Conservation (phyloP, 1,284 basidiomycete species). For the Agaricales sp. region DNA sequence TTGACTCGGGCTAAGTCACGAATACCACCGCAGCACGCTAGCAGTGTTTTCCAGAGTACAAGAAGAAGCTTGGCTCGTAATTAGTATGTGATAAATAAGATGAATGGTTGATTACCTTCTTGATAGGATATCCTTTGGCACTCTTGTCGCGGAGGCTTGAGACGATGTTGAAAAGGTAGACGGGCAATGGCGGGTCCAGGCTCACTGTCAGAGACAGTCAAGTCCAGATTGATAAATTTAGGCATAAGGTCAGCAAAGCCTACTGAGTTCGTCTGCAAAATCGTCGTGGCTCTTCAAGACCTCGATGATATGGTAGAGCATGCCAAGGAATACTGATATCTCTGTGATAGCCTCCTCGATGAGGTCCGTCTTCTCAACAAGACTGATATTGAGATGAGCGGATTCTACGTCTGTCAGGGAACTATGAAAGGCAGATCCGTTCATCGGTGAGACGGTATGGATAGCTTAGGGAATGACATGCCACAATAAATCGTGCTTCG, state of each 20-base stretch:
- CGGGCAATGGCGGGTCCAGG: conserved; percentile 87
- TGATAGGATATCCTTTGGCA: conserved; percentile 92
- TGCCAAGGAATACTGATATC: conserved; percentile 83
- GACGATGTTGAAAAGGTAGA: conserved; percentile 86
- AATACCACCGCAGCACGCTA: conserved; percentile 90
- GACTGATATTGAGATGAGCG: conserved; percentile 55
- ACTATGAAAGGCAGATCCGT: conserved; percentile 25
- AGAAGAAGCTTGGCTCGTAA: conserved; percentile 61
- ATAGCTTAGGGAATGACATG: conserved; percentile 19
- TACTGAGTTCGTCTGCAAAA: conserved; percentile 92
- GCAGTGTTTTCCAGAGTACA: conserved; percentile 92
- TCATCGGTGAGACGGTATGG: conserved; percentile 5
- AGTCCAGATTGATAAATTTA: conserved; percentile 10
- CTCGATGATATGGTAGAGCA: conserved; percentile 91
- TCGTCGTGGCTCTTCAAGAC: conserved; percentile 86
- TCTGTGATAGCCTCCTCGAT: conserved; percentile 86
- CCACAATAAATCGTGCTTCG: conserved; percentile 82
- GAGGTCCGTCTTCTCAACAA: conserved; percentile 64
- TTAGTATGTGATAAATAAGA: conserved; percentile 7
- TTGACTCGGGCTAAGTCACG: conserved; percentile 82
- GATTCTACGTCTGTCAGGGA: conserved; percentile 64
- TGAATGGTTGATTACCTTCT: conserved; percentile 54
- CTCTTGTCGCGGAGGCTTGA: conserved; percentile 88
- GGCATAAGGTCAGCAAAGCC: conserved; percentile 24
- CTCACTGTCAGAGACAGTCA: conserved; percentile 55